Evolutionary conservation across 2,329 filamentous ascomycete species (phyloP), one percentile per base, ranked within the genome.

Genomic region (Paraphaeosphaeria sporulosa): DNA sequence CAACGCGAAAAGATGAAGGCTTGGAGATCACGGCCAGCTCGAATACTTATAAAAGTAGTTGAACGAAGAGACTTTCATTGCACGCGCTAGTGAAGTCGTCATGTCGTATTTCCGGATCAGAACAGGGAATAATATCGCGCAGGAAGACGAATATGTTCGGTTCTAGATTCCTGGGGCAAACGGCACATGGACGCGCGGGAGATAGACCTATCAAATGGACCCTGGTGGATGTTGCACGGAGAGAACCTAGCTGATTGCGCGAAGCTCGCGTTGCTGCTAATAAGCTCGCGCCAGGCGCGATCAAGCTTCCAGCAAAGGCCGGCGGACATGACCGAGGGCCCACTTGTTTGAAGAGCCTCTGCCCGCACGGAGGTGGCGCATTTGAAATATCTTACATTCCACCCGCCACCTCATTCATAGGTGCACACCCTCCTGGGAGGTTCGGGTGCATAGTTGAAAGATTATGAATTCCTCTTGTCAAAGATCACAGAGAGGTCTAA

Each of bases 161-260:
- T 40, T n/a, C 34, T 27, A 5, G 34, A 19, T 52, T 23, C 32
- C n/a, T 40, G 34, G 34, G 21, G 21, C 17, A 27, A 40, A 19
- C 49, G 21, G 49, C 32, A 42, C 6, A 25, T 23, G n/a, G 36
- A 40, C 19, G 49, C 17, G 12, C 21, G 15, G 13, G 12, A 27
- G 34, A 40, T 40, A 40, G 34, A n/a, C 49, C 49, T 40, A 52
- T 52, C 36, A 40, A 25, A 52, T 40, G 49, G 36, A 52, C 49
- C 49, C 49, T 40, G 19, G 34, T 32, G 49, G 49, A 40, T 5
- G 34, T 12, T n/a, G 6, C 34, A 36, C 34, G 34, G 49, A 27
- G 34, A 30, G 19, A n/a, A 15, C 19, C n/a, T 21, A 17, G 47
- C 32, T 17, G 47, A 19, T 4, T 36, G 30, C 40, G 49, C 49